Conservation (phyloP, 306 rosid genomes). For the Macrotyloma uniflorum region DNA sequence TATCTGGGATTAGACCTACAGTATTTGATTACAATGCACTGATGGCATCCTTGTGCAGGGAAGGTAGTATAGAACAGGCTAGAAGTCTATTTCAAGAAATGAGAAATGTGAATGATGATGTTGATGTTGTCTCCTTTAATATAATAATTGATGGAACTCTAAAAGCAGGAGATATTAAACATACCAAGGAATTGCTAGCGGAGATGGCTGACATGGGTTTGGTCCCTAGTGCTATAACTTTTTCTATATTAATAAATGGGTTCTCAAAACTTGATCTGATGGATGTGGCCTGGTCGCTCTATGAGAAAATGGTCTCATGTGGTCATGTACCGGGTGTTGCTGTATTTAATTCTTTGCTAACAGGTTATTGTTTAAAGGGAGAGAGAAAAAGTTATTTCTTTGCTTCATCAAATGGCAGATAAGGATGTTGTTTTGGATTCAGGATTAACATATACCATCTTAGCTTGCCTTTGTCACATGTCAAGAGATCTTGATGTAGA, state of each 20-base stretch:
- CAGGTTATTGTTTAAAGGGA: constrained; percentile 57
- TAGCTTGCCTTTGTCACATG: constrained; percentile 60
- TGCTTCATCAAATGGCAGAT: constrained; percentile 75
- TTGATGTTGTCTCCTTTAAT: constrained; percentile 67
- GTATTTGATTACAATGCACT: constrained; percentile 62
- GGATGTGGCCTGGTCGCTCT: constrained; percentile 62
- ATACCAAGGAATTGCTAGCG: constrained; percentile 55
- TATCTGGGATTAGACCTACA: constrained; percentile 61
- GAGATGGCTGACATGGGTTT: constrained; percentile 65
- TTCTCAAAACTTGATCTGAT: constrained; percentile 64
- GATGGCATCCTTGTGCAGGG: constrained; percentile 70
- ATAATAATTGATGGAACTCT: constrained; percentile 68
- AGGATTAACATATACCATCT: constrained; percentile 63
- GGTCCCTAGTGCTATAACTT: constrained; percentile 62
- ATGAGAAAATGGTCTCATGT: constrained; percentile 63
- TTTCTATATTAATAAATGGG: constrained; percentile 61
- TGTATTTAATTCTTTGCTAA: constrained; percentile 74
- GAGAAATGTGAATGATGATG: constrained; percentile 49
- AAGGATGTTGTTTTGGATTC: constrained; percentile 67
- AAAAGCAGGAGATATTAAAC: constrained; percentile 65
- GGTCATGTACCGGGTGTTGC: constrained; percentile 62
- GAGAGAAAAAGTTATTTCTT: constrained; percentile 53
- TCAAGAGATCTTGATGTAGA: constrained; percentile 50
- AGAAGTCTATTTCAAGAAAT: constrained; percentile 67
- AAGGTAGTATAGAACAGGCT: constrained; percentile 77